Evolutionary conservation across 805 yeast species (phyloP).

Genomic region (Ogataea trehaloabstinens): DNA sequence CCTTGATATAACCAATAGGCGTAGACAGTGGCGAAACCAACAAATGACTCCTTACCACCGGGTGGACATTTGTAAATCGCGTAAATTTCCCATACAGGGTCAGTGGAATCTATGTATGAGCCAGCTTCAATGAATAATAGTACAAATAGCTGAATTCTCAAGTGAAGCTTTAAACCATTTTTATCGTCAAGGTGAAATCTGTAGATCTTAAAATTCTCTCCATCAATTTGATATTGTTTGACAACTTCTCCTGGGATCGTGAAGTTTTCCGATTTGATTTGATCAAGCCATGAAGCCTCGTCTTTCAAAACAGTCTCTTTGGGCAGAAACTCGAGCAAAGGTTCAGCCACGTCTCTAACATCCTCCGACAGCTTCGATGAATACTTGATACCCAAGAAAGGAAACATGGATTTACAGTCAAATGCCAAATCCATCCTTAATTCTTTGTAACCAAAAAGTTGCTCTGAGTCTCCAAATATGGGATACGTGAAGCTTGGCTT

Average conservation of each 20-base stretch:
- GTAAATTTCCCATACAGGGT: conserved; percentile 79
- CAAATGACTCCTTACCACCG: conserved; percentile 43
- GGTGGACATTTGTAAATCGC: conserved; percentile 41
- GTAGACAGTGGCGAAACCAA: conserved; percentile 83
- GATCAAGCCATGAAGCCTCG: conserved; percentile 66
- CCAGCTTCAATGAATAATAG: conserved; percentile 92
- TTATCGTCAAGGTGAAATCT: conserved; percentile 43
- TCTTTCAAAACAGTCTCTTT: conserved; percentile 54
- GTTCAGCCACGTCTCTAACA: conserved; percentile 56
- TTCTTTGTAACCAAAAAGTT: conserved; percentile 78
- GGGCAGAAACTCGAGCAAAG: conserved; percentile 60
- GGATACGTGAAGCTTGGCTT: conserved; percentile 87
- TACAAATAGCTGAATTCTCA: conserved; percentile 74
- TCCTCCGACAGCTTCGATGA: conserved; percentile 51
- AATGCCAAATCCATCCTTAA: conserved; percentile 65
- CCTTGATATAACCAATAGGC: conserved; percentile 77
- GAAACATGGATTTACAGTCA: conserved; percentile 71
- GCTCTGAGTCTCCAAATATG: conserved; percentile 88
- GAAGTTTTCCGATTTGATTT: conserved; percentile 45
- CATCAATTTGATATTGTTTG: conserved; percentile 32
- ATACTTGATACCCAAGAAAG: conserved; percentile 64
- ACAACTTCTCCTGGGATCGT: conserved; percentile 33
- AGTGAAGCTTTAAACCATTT: conserved; percentile 52
- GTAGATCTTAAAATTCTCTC: conserved; percentile 49
- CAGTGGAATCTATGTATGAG: conserved; percentile 74